Percentiles rank a stretch among this genome's conserved stretches.
phyloP scores from a whole-genome alignment of 1,284 basidiomycete genomes.

The Clitocybe nebularis region DNA sequence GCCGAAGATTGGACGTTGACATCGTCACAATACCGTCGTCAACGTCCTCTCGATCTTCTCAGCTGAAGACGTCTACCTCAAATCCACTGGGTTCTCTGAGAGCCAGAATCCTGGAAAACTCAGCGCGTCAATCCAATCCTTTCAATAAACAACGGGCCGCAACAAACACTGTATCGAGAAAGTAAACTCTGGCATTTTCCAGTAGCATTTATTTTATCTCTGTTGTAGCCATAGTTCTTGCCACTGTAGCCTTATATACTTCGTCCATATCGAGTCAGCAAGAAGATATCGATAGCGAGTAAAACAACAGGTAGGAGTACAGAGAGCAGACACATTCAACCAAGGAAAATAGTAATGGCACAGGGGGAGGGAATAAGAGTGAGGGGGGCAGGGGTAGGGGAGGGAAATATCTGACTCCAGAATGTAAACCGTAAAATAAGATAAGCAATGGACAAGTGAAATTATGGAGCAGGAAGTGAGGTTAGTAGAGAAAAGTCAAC shows the following conservation, averaged over 20 bases:
- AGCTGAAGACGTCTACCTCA: slow-evolving; percentile 15
- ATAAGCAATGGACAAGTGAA: slow-evolving; percentile 33
- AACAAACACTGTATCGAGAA: not conserved
- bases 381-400: slow-evolving; percentile 16
- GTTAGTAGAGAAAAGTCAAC: slow-evolving; percentile 19
- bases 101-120: slow-evolving; percentile 56
- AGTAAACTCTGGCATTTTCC: not conserved
- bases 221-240: slow-evolving; percentile 1
- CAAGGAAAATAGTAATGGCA: slow-evolving; percentile 25
- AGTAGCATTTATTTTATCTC: not conserved
- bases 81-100: slow-evolving; percentile 41
- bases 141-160: slow-evolving; percentile 12
- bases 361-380: slow-evolving; percentile 12
- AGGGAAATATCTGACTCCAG: slow-evolving; percentile 26
- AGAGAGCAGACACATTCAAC: slow-evolving; percentile 29
- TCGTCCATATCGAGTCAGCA: slow-evolving; percentile 21
- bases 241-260: slow-evolving; percentile 4
- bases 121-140: slow-evolving; percentile 33
- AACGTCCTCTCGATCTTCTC: slow-evolving; percentile 15
- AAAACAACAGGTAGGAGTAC: slow-evolving; percentile 42
- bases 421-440: slow-evolving; percentile 32
- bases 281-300: slow-evolving; percentile 43
- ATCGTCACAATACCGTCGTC: slow-evolving; percentile 26
- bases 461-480: slow-evolving; percentile 28
- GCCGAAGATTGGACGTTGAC: slow-evolving; percentile 40